A percentile compares a stretch with the other conserved stretches of the same genome.
Conservation (phyloP, 2,329 filamentous ascomycete genomes). For the Truncatella angustata region DNA sequence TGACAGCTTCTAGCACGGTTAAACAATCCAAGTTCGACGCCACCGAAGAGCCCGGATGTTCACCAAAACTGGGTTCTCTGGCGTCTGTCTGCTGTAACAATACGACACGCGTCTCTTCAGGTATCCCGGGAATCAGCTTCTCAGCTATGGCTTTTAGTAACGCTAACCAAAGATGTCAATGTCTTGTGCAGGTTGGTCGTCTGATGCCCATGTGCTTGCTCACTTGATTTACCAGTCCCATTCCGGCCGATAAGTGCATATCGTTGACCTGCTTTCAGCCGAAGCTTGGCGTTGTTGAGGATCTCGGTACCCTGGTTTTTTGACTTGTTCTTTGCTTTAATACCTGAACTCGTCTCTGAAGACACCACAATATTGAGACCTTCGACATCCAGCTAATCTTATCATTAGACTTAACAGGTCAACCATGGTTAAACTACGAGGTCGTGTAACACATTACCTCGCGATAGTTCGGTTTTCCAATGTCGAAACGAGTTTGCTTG, state of each 20-base stretch:
- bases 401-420: background rate
- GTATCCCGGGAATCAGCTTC: slow-evolving; percentile 75
- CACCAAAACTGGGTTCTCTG: slow-evolving; percentile 28
- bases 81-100: slow-evolving; percentile 67
- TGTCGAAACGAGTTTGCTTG: slow-evolving; percentile 67
- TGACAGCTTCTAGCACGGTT: slow-evolving; percentile 65
- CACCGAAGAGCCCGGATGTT: slow-evolving; percentile 15
- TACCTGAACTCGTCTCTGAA: slow-evolving; percentile 28
- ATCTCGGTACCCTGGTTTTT: slow-evolving; percentile 60
- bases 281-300: slow-evolving; percentile 65
- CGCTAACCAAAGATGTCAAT: slow-evolving; percentile 40
- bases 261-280: slow-evolving; percentile 68
- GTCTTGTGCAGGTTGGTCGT: no score
- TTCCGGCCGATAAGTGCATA: slow-evolving; percentile 82
- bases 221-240: slow-evolving; percentile 80
- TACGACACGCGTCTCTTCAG: slow-evolving; percentile 61
- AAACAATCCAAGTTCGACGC: slow-evolving; percentile 16
- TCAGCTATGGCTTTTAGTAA: slow-evolving; percentile 73
- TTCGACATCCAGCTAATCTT: slow-evolving; percentile 64
- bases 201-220: slow-evolving; percentile 24
- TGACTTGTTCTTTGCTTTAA: slow-evolving; percentile 50
- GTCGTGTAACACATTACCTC: slow-evolving; percentile 41
- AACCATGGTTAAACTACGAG: background rate
- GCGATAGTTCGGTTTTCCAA: slow-evolving; percentile 50
- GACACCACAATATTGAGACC: slow-evolving; percentile 69